A percentile compares a stretch with the other conserved stretches of the same genome.
Conservation (phyloP, 257 asterid genomes). For the Lycium ferocissimum region DNA sequence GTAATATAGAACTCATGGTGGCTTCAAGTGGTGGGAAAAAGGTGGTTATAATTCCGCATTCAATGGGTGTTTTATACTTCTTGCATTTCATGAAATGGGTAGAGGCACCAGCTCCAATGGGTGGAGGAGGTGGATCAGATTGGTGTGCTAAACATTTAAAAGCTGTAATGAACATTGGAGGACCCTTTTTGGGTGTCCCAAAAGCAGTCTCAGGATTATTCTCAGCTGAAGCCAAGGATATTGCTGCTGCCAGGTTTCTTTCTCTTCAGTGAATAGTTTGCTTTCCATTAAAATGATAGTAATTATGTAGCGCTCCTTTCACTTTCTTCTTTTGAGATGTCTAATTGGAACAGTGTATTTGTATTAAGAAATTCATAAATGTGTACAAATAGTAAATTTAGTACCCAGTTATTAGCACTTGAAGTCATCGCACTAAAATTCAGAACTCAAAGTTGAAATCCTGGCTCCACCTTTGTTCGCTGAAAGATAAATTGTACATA, state of each 20-base stretch:
- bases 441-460: not conserved
- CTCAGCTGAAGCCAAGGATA: conserved; percentile 87
- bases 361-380: not conserved
- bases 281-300: conserved; percentile 10
- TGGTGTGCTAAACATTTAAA: conserved; percentile 85
- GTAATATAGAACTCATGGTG: conserved; percentile 81
- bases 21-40: conserved; percentile 72
- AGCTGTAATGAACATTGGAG: conserved; percentile 84
- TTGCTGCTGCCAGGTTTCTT: conserved; percentile 75
- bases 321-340: conserved; percentile 4
- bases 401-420: not conserved
- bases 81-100: conserved; percentile 95
- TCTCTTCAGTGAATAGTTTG: conserved; percentile 31
- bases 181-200: conserved; percentile 87
- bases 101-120: conserved; percentile 78
- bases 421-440: not conserved
- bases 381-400: conserved; percentile 4
- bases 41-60: conserved; percentile 82
- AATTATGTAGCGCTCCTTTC: not conserved
- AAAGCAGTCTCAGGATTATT: conserved; percentile 74
- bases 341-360: not conserved
- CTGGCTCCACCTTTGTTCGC: not conserved
- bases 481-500: conserved; percentile 16
- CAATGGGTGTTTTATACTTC: conserved; percentile 85
- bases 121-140: conserved; percentile 87